Evolutionary conservation across 495 filamentous ascomycete genomes (phyloP).

Genomic region (Aspergillus ostianus): DNA sequence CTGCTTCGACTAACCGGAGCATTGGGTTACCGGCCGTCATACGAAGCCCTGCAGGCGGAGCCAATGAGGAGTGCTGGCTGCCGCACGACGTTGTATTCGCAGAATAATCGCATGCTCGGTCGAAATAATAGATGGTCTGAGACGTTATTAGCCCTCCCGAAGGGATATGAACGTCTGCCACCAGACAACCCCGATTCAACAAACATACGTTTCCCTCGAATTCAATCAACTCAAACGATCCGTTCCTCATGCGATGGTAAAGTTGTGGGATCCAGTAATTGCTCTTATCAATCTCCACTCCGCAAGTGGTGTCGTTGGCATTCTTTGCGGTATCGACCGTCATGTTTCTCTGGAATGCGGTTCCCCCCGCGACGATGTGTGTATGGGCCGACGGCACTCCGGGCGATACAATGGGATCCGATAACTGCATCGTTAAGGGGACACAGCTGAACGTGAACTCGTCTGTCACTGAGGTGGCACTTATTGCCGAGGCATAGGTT

Average conservation of each 20-base stretch:
- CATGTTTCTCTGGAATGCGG: slow-evolving; percentile 65
- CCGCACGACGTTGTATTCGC: slow-evolving; percentile 12
- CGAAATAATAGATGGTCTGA: slow-evolving; percentile 23
- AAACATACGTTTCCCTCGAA: slow-evolving; percentile 15
- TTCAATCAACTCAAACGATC: slow-evolving; percentile 45
- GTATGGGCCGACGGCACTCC: slow-evolving; percentile 59
- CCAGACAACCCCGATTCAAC: too few relatives aligned
- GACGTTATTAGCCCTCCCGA: slow-evolving; percentile 1
- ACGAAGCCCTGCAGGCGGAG: slow-evolving; percentile 61
- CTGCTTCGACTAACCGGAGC: slow-evolving; percentile 16
- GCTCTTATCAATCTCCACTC: slow-evolving; percentile 63
- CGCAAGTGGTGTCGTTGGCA: slow-evolving; percentile 65
- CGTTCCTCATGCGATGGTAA: slow-evolving; percentile 62
- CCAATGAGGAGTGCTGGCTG: slow-evolving; percentile 6
- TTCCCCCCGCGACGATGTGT: slow-evolving; percentile 73
- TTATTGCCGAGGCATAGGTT: background rate
- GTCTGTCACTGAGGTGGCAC: slow-evolving; percentile 4
- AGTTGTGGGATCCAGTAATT: slow-evolving; percentile 77
- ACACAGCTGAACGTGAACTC: slow-evolving; percentile 23
- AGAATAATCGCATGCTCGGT: slow-evolving; percentile 28
- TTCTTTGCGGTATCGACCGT: slow-evolving; percentile 53
- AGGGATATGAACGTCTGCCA: background rate
- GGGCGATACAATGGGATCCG: slow-evolving; percentile 68
- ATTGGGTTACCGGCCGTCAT: slow-evolving; percentile 67
- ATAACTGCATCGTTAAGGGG: slow-evolving; percentile 22